Base-by-base conservation (phyloP, 345 rosid species). In the Sonneratia caseolaris region DNA sequence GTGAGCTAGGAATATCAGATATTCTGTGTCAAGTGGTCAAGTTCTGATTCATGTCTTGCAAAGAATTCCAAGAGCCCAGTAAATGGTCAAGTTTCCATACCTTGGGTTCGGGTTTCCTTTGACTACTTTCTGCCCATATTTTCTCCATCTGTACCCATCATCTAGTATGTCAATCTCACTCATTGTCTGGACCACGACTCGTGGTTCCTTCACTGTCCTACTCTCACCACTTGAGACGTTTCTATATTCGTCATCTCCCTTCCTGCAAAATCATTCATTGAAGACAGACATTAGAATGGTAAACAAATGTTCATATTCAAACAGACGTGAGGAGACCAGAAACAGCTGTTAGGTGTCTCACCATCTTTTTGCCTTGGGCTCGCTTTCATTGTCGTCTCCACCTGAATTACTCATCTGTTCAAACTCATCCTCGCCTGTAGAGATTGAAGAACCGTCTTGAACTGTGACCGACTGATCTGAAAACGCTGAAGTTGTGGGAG, bases 31-130 rank as follows among this genome's bases (percentile, higher is more conserved):
- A 59, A 59, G 35, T n/a, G 24, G 64, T 21, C 45, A 42, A 59
- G 24, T 59, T 59, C 10, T 19, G 27, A 59, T 27, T 21, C 16
- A 16, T 59, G 4, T 5, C 4, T 13, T 55, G 13, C 61, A 55
- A 4, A 19, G 32, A 49, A 37, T 37, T 36, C 27, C 5, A 6
- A 65, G 37, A n/a, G 15, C 14, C 35, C 32, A 40, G 19, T 12
- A 0, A 22, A 15, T 4, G 5, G 15, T 21, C 19, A 37, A 57
- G 12, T 40, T 68, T 56, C 48, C 62, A 48, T 65, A 91, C 98
- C 97, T 92, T 57, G 99, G 99, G 74, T 95, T 95, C 10, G 96
- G 99, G 71, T 95, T 95, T 71, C 99, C 99, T 69, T 92, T 95
- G 5, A 95, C 99, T 24, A 92, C 97, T 78, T 95, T 95, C 80